Conservation (phyloP, 176 grass and related monocot genomes). For the Guadua angustifolia region DNA sequence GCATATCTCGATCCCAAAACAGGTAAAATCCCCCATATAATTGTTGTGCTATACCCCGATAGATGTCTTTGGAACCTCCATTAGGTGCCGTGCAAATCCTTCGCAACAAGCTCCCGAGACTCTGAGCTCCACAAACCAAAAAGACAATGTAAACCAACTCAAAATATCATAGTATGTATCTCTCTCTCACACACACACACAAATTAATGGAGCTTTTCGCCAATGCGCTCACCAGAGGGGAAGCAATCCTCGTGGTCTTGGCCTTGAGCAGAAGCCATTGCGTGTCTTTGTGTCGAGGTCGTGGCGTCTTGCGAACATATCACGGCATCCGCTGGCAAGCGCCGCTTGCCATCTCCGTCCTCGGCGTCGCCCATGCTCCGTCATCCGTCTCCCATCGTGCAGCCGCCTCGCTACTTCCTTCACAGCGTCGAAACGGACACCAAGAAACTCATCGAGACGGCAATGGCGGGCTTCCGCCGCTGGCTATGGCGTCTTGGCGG, state of each 20-base stretch:
- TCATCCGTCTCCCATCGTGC: slow-evolving; percentile 54
- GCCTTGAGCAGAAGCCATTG: slow-evolving; percentile 94
- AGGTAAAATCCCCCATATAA: background rate
- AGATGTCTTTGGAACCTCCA: slow-evolving; percentile 99
- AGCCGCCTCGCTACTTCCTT: slow-evolving; percentile 44
- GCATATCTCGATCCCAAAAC: background rate
- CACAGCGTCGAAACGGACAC: background rate
- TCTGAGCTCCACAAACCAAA: slow-evolving; percentile 49
- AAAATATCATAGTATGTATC: background rate
- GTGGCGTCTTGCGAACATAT: slow-evolving; percentile 99
- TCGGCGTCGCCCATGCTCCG: slow-evolving; percentile 53
- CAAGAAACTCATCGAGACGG: too few relatives aligned
- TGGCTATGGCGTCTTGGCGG: too few relatives aligned
- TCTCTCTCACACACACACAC: too few relatives aligned
- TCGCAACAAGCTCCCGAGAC: slow-evolving; percentile 90
- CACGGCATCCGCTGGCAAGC: slow-evolving; percentile 64
- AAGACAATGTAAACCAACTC: slow-evolving; percentile 8
- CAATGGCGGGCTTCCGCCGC: too few relatives aligned
- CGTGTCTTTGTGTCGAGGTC: slow-evolving; percentile 93
- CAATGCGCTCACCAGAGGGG: slow-evolving; percentile 66
- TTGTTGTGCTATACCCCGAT: slow-evolving; percentile 58
- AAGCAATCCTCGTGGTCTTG: slow-evolving; percentile 98
- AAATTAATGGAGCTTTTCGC: background rate
- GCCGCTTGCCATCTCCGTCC: slow-evolving; percentile 52
- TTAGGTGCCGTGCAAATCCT: slow-evolving; percentile 90